Conservation (phyloP, 148 eudicot species). For the Nyssa sinensis region DNA sequence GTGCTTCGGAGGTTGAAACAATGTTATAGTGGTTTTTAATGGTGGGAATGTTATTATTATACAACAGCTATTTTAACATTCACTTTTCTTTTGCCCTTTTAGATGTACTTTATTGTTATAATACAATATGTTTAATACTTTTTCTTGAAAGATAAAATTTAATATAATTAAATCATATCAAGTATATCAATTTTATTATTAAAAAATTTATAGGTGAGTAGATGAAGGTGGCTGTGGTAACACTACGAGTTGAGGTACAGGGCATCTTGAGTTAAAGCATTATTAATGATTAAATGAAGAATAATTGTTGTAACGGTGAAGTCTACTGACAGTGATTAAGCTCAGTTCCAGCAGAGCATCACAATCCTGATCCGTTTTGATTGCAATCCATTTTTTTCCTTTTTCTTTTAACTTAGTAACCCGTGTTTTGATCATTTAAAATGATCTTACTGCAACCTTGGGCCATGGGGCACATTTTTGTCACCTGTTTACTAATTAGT, state of each 20-base stretch:
- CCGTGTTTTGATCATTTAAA: neutral
- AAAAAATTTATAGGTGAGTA: neutral
- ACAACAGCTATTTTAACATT: too few relatives aligned
- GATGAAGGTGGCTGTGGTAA: neutral
- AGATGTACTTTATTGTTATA: too few relatives aligned
- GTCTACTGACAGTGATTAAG: neutral
- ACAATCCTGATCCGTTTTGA: neutral
- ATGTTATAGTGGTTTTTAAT: neutral
- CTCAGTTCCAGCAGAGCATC: neutral
- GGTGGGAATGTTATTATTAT: neutral
- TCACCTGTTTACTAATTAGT: too few relatives aligned
- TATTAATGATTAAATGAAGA: neutral
- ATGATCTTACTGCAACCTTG: neutral
- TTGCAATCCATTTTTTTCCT: neutral
- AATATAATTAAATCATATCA: too few relatives aligned
- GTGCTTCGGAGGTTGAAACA: too few relatives aligned
- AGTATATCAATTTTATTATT: neutral
- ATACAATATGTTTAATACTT: neutral
- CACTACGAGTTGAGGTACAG: too few relatives aligned
- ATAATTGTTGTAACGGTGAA: neutral
- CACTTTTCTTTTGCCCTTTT: neutral
- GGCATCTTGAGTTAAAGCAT: too few relatives aligned
- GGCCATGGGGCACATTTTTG: neutral
- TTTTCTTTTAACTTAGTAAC: neutral
- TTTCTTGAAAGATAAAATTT: neutral